A percentile compares a stretch with the other conserved stretches of the same genome.
These are phyloP conservation scores for Saitozyma podzolica DNA, from an alignment of 768 basidiomycete species.

Conservation along the genomic window DNA sequence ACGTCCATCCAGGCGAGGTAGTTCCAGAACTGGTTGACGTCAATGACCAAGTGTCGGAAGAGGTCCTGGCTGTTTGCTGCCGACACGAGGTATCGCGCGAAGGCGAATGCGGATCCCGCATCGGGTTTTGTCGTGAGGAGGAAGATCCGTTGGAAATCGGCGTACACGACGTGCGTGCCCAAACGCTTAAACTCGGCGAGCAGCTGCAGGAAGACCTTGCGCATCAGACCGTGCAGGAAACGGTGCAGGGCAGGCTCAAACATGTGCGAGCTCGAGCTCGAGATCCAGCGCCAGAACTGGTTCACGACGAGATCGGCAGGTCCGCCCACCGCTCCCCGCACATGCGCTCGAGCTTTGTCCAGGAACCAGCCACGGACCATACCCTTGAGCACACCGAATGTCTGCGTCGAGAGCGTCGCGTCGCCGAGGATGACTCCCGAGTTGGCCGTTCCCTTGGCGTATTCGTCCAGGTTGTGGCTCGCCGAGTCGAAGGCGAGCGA, in stretches of 20 bases:
- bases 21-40: conserved; percentile 87
- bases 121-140: conserved; percentile 89
- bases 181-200: conserved; percentile 94
- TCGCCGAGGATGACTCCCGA: conserved; percentile 83
- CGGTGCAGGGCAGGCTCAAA: conserved; percentile 91
- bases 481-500: conserved; percentile 91
- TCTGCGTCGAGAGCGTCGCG: conserved; percentile 79
- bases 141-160: conserved; percentile 85
- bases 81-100: conserved; percentile 89
- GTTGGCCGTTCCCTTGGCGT: conserved; percentile 66
- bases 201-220: conserved; percentile 95
- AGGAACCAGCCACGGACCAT: conserved; percentile 91
- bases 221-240: conserved; percentile 93
- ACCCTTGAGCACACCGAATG: conserved; percentile 76
- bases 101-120: conserved; percentile 89
- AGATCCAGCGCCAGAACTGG: conserved; percentile 98
- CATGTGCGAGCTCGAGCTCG: conserved; percentile 76
- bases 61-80: conserved; percentile 93
- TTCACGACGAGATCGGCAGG: conserved; percentile 63
- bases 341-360: conserved; percentile 68
- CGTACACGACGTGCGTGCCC: conserved; percentile 88
- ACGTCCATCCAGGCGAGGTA: conserved; percentile 93
- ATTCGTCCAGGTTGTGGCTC: conserved; percentile 86
- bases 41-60: conserved; percentile 87
- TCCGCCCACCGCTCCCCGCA: conserved; percentile 63